Conservation (phyloP, 768 basidiomycete genomes). For the Neoboletus magnificus region DNA sequence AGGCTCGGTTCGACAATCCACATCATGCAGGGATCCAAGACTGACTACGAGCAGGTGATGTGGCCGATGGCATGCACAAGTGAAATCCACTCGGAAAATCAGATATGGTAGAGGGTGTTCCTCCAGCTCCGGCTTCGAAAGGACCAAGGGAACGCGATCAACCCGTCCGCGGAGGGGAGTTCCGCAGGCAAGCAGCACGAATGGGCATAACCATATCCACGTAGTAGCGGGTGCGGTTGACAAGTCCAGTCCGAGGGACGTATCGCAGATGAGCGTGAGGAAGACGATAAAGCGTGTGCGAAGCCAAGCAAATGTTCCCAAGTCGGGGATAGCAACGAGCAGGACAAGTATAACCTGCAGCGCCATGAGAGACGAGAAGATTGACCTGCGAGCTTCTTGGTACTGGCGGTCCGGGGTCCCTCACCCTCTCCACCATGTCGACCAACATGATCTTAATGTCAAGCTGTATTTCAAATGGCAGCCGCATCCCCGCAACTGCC, state of each 20-base stretch:
- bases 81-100: conserved; percentile 4
- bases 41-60: not conserved
- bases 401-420: conserved; percentile 11
- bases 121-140: conserved; percentile 14
- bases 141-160: conserved; percentile 15
- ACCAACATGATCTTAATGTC: conserved; percentile 3
- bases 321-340: conserved; percentile 22
- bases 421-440: conserved; percentile 7
- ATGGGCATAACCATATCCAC: conserved; percentile 3
- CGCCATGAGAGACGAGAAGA: conserved; percentile 23
- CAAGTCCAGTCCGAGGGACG: conserved; percentile 12
- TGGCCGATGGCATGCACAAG: conserved; percentile 5
- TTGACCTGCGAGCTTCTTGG: conserved; percentile 10
- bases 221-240: conserved; percentile 3
- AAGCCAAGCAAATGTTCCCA: conserved; percentile 10
- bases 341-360: conserved; percentile 16
- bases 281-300: conserved; percentile 14
- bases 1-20: not conserved
- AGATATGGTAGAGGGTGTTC: conserved; percentile 7
- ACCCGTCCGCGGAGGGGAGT: conserved; percentile 26
- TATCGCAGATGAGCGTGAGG: conserved; percentile 22
- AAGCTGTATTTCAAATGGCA: conserved; percentile 16
- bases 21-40: not conserved
- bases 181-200: conserved; percentile 2
- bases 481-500: conserved; percentile 17